Evolutionary conservation across 192 early-diverging fungal genomes (phyloP), one percentile per base, ranked within the genome.

Genomic region (Umbelopsis vinacea): DNA sequence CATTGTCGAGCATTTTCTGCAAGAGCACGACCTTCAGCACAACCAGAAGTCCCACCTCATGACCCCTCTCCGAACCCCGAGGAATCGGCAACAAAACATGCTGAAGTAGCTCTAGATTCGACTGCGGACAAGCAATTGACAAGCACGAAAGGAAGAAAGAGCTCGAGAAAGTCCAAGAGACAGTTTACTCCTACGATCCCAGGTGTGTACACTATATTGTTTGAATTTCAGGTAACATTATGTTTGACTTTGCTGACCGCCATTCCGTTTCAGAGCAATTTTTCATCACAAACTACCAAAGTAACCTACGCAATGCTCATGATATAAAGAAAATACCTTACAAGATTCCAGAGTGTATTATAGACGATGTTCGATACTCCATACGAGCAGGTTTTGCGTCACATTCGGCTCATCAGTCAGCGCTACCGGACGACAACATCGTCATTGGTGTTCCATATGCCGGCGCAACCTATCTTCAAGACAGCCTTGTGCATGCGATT

Each of bases 391-490:
- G 76, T 6, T 57, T 78, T 15, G 48, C 73, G 17, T 52, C 73
- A 33, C 74, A 70, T 7, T 53, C 48, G 17, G 38, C 52, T 12
- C 24, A 67, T 19, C 66, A 70, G 10, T 21, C 77, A 14, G 55
- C 54, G 50, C 35, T 74, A 11, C 63, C 69, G 17, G 63, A 70
- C 17, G 82, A 85, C 52, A 80, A 85, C 24, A 50, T 83, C 29
- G 54, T 79, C 12, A 55, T 83, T 6, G 78, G 76, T n/a, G 74
- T 76, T 17, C 82, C 81, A 8, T 70, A 75, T 19, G 66, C 74
- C n/a, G 84, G 84, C 8, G 79, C 84, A 12, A 76, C 79, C 2
- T 76, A 74, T 46, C 67, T 85, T 37, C 72, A 79, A 71, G 84
- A 85, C 52, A 71, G 48, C 3, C 46, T 85, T n/a, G 79, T 70